Base-by-base conservation (phyloP, 2,329 filamentous ascomycete genomes). In the Fusarium domesticum region DNA sequence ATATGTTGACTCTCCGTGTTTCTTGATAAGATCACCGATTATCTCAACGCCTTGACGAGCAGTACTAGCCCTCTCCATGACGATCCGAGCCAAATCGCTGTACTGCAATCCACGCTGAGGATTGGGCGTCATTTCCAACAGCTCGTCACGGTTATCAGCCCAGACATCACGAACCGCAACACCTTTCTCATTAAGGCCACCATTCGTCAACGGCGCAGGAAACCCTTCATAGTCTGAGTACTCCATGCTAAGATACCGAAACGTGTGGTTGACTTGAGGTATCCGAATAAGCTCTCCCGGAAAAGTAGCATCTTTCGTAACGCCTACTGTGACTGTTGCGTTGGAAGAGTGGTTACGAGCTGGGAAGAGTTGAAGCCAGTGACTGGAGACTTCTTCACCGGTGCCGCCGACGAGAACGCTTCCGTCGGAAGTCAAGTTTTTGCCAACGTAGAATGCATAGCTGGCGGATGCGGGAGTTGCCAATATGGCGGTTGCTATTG, bases 391-490 rank as follows among this genome's bases (percentile, higher is more conserved):
- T 50, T 74, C 70, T 47, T 75, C 72, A 35, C 71, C 71, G 4
- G 70, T 74, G 17, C 71, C 70, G 47, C 70, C 71, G 16, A 74
- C 58, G 34, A 73, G 61, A 18, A 74, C 69, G 28, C 64, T 66
- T 20, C 68, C 69, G 47, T 69, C 65, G 12, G 63, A 57, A 0
- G 71, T 73, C 47, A 74, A 65, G 31, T 65, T 62, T 47, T 71
- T 72, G 47, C 72, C 71, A 15, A 74, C 69, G 40, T 73, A 74
- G 56, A 74, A 73, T 12, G 69, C 70, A 54, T 74, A 73, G 59
- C 71, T 74, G 12, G 55, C 55, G 12, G 45, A 37, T 4, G 39
- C 51, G 0, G 56, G 56, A 6, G 40, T 44, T 3, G 33, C 55
- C 17, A 58, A 35, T 7, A 51, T 39, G 11, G 44, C 36, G 30